These are phyloP conservation scores for Pyrenochaeta sp. DNA, from an alignment of 2,329 filamentous ascomycete genomes.

Conservation along the genomic window DNA sequence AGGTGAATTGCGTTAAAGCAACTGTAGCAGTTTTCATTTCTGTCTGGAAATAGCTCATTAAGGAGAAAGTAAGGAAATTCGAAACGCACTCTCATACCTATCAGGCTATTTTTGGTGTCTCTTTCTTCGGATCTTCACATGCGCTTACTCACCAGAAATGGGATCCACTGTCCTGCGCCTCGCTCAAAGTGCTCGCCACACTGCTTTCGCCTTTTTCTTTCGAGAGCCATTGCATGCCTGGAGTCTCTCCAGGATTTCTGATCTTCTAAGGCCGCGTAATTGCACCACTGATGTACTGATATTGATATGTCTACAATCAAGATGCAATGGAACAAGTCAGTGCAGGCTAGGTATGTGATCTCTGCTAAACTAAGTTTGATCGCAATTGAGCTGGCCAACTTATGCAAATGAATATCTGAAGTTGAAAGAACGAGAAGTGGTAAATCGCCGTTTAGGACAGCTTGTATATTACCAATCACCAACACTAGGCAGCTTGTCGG, in stretches of 20 bases:
- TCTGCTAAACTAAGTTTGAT: slow-evolving; percentile 17
- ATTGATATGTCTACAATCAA: slow-evolving; percentile 9
- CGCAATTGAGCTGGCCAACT: slow-evolving; percentile 13
- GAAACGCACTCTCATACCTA: not conserved
- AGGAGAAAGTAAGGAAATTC: too few species aligned
- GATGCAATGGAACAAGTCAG: slow-evolving; percentile 10
- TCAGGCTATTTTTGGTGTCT: not conserved
- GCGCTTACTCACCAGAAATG: slow-evolving; percentile 10
- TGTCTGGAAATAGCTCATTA: too few species aligned
- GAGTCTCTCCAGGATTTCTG: slow-evolving; percentile 11
- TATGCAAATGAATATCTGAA: slow-evolving; percentile 11
- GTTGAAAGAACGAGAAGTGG: slow-evolving; percentile 11
- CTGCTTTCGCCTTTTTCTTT: slow-evolving; percentile 6
- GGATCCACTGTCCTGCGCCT: slow-evolving; percentile 16
- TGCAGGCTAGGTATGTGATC: slow-evolving; percentile 13
- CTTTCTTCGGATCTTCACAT: not conserved
- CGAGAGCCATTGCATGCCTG: slow-evolving; percentile 2
- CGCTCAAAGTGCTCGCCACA: slow-evolving; percentile 16
- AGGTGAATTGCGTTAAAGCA: too few species aligned
- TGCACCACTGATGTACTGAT: slow-evolving; percentile 14
- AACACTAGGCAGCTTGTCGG: slow-evolving; percentile 1
- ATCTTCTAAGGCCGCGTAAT: slow-evolving; percentile 15
- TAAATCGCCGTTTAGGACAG: slow-evolving; percentile 7
- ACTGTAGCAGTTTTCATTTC: too few species aligned
- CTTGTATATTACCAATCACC: slow-evolving; percentile 5